phyloP scores from a whole-genome alignment of 768 basidiomycete genomes.

The Termitomyces sp. region DNA sequence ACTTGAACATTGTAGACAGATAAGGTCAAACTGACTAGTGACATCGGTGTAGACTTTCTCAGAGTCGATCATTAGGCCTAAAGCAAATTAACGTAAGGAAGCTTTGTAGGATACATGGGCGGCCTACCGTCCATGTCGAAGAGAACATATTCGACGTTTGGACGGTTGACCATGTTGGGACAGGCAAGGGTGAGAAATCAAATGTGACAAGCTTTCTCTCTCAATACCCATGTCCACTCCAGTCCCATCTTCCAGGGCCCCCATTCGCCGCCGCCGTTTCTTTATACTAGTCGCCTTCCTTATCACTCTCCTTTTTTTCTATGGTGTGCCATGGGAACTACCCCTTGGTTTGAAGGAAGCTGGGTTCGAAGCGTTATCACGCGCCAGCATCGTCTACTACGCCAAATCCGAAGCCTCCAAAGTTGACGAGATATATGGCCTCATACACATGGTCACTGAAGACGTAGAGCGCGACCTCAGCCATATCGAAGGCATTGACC shows the following conservation, averaged over 20 bases:
- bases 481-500: constrained; percentile 36
- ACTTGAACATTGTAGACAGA: background rate
- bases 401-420: constrained; percentile 21
- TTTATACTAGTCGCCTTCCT: constrained; percentile 33
- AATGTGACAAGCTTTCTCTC: constrained; percentile 1
- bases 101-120: background rate
- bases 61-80: constrained; percentile 73
- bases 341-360: constrained; percentile 28
- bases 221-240: constrained; percentile 14
- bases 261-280: constrained; percentile 41
- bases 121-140: constrained; percentile 69
- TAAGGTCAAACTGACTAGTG: constrained; percentile 49
- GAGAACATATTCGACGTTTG: constrained; percentile 53
- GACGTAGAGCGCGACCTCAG: constrained; percentile 34
- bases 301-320: constrained; percentile 31
- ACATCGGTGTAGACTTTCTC: constrained; percentile 74
- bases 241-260: constrained; percentile 11
- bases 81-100: background rate
- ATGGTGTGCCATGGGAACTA: constrained; percentile 38
- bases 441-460: constrained; percentile 60
- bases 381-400: constrained; percentile 33
- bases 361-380: constrained; percentile 26
- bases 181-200: background rate
- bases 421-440: constrained; percentile 62
- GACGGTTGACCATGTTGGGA: constrained; percentile 4